phyloP scores from a whole-genome alignment of 441 rosid species.

The Erodium chrysanthum region DNA sequence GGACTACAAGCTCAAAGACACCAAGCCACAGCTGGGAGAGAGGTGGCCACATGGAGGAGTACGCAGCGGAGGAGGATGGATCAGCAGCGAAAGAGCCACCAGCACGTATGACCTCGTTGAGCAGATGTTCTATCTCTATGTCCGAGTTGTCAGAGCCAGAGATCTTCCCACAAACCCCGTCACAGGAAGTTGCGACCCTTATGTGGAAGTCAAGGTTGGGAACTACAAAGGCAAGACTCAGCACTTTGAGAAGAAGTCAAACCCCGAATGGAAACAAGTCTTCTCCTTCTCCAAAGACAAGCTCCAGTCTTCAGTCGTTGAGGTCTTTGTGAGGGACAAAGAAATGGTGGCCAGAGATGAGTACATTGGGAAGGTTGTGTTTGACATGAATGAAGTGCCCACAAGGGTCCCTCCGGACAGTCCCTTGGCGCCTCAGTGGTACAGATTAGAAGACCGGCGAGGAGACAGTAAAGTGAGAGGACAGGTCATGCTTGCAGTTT shows the following conservation, averaged over 20 bases:
- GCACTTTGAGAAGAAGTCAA: constrained; percentile 75
- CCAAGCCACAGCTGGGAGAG: constrained; percentile 82
- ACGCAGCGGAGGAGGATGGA: constrained; percentile 60
- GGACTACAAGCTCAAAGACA: constrained; percentile 75
- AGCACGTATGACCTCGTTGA: constrained; percentile 74
- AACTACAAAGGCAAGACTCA: constrained; percentile 75
- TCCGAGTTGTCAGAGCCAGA: constrained; percentile 67
- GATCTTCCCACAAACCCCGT: constrained; percentile 65
- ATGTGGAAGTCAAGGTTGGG: constrained; percentile 74
- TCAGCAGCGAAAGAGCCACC: constrained; percentile 49
- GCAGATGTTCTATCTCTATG: constrained; percentile 75
- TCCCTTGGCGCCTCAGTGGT: constrained; percentile 94
- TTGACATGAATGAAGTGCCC: constrained; percentile 78
- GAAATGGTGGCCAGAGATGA: constrained; percentile 67
- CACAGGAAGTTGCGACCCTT: constrained; percentile 71
- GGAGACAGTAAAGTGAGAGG: constrained; percentile 62
- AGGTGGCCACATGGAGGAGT: constrained; percentile 78
- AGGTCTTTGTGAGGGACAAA: constrained; percentile 75
- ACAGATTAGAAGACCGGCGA: constrained; percentile 57
- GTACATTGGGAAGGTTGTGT: constrained; percentile 50
- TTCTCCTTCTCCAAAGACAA: constrained; percentile 83
- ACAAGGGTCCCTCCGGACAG: constrained; percentile 86
- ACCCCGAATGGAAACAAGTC: constrained; percentile 87
- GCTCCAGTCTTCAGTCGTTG: constrained; percentile 68
- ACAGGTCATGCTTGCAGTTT: constrained; percentile 81